Percentiles rank a stretch among this genome's conserved stretches.
These are phyloP conservation scores for Albatrellus ellisii DNA, from an alignment of 768 basidiomycete species.

Conservation along the genomic window DNA sequence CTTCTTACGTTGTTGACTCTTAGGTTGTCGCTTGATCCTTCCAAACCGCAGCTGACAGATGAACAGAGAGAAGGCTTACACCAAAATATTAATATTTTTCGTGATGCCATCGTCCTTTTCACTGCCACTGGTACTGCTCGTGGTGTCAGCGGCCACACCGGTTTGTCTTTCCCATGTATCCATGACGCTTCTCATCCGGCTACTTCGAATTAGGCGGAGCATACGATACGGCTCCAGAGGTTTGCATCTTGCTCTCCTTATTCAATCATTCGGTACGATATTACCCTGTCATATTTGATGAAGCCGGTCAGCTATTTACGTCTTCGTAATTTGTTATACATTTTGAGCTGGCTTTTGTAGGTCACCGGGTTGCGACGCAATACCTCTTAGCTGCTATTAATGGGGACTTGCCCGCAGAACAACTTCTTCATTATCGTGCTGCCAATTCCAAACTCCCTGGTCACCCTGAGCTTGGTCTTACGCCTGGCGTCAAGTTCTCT, in stretches of 20 bases:
- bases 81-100: conserved; percentile 66
- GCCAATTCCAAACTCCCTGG: conserved; percentile 82
- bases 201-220: conserved; percentile 23
- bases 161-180: conserved; percentile 19
- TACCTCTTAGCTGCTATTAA: conserved; percentile 74
- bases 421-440: conserved; percentile 75
- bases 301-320: conserved; percentile 46
- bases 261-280: conserved; percentile 54
- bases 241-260: conserved; percentile 63
- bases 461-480: conserved; percentile 81
- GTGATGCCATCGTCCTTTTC: conserved; percentile 79
- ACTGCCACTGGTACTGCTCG: conserved; percentile 78
- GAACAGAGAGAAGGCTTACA: conserved; percentile 47
- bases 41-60: conserved; percentile 43
- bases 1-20: background rate
- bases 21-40: conserved; percentile 64
- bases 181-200: background rate
- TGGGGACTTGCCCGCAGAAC: conserved; percentile 56
- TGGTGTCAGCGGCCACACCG: conserved; percentile 81
- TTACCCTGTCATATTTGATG: conserved; percentile 63
- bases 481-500: conserved; percentile 88
- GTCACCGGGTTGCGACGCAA: conserved; percentile 85
- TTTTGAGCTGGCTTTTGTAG: conserved; percentile 22
- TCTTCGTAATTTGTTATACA: background rate
- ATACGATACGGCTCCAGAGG: conserved; percentile 68